These are phyloP conservation scores for Yarrowia porcina DNA, from an alignment of 805 yeast species.

Conservation along the genomic window DNA sequence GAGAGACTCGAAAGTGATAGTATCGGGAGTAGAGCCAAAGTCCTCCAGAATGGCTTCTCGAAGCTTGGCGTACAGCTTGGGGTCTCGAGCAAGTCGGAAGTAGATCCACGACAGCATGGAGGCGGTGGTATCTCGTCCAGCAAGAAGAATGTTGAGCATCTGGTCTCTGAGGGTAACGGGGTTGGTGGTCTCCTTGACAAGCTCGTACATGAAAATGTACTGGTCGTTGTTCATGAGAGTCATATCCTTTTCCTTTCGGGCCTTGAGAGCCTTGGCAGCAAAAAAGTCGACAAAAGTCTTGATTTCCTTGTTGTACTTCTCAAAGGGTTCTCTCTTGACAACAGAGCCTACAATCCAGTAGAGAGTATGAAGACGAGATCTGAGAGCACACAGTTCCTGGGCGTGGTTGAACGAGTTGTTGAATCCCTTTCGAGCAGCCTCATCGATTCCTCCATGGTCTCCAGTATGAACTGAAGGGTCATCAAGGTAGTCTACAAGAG, in stretches of 20 bases:
- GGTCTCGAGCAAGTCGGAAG: conserved; percentile 46
- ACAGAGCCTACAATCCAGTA: conserved; percentile 27
- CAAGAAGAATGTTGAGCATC: conserved; percentile 49
- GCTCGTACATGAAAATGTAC: conserved; percentile 49
- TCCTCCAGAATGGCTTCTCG: conserved; percentile 42
- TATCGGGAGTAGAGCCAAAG: conserved; percentile 38
- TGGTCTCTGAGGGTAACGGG: conserved; percentile 50
- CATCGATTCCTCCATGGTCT: conserved; percentile 28
- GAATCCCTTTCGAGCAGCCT: conserved; percentile 27
- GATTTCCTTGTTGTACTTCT: conserved; percentile 36
- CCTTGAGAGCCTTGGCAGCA: conserved; percentile 42
- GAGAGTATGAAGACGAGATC: conserved; percentile 30
- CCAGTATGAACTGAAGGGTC: conserved; percentile 27
- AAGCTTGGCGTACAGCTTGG: conserved; percentile 36
- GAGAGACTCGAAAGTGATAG: conserved; percentile 45
- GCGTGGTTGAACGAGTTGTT: conserved; percentile 30
- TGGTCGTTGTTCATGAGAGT: conserved; percentile 36
- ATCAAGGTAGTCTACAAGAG: conserved; percentile 28
- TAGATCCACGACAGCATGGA: conserved; percentile 46
- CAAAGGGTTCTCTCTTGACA: conserved; percentile 34
- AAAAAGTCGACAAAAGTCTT: conserved; percentile 43
- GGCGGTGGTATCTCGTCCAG: conserved; percentile 58
- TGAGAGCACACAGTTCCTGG: conserved; percentile 28
- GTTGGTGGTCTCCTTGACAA: conserved; percentile 49
- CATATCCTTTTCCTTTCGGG: conserved; percentile 28